Evolutionary conservation across 768 basidiomycete species (phyloP).

Genomic region (Exidia glandulosa): DNA sequence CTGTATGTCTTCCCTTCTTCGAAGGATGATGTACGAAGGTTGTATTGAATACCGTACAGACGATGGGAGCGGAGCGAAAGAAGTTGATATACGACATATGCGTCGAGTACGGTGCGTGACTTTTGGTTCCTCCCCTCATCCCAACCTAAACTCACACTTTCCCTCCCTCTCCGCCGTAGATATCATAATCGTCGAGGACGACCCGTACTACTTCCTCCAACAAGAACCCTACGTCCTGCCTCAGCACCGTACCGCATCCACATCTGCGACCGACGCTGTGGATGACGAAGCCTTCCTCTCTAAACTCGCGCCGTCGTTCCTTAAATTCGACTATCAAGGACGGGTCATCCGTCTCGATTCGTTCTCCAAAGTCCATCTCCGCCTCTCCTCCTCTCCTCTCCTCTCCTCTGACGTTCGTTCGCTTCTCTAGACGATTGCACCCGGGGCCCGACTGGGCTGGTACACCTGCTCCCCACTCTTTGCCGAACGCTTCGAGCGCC

Average conservation of each 20-base stretch:
- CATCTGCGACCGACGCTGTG: background rate
- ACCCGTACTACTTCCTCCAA: conserved; percentile 74
- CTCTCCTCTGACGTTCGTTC: conserved; percentile 3
- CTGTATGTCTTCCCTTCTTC: conserved; percentile 31
- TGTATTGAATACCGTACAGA: conserved; percentile 25
- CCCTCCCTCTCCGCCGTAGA: conserved; percentile 29
- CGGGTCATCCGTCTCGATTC: conserved; percentile 77
- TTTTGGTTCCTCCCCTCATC: too few relatives aligned
- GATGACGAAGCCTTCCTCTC: conserved; percentile 34
- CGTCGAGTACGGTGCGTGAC: conserved; percentile 59
- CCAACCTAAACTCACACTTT: too few relatives aligned
- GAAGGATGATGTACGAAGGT: background rate
- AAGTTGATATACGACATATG: conserved; percentile 70
- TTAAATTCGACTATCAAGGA: conserved; percentile 64
- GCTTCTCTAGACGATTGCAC: conserved; percentile 53
- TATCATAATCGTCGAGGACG: conserved; percentile 73
- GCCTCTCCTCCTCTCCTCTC: background rate
- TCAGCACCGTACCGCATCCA: conserved; percentile 14
- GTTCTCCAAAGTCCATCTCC: conserved; percentile 52
- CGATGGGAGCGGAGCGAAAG: conserved; percentile 53
- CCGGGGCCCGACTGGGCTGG: conserved; percentile 70
- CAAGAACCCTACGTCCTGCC: conserved; percentile 42
- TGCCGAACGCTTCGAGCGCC: conserved; percentile 62
- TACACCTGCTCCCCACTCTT: conserved; percentile 68
- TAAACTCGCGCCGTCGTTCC: conserved; percentile 46